A percentile compares a stretch with the other conserved stretches of the same genome.
phyloP scores from a whole-genome alignment of 139 green algal genomes.

The Pedinophyceae sp. region DNA sequence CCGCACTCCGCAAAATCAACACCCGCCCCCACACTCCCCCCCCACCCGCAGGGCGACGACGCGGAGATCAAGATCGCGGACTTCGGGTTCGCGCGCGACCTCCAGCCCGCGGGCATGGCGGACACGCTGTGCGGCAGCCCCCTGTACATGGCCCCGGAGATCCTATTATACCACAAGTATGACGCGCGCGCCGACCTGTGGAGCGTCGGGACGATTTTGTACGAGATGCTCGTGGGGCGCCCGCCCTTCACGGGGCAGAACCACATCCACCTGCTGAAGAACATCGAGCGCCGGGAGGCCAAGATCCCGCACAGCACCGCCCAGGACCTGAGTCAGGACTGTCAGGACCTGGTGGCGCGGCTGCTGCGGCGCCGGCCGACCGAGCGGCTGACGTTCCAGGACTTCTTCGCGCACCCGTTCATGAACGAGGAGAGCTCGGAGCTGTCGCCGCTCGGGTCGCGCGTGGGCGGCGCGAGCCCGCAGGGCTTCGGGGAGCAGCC shows the following conservation, averaged over 20 bases:
- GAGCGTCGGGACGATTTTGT: slow-evolving; percentile 90
- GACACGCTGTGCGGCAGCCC: slow-evolving; percentile 92
- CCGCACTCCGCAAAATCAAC: no score
- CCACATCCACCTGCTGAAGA: slow-evolving; percentile 78
- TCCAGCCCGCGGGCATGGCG: slow-evolving; percentile 76
- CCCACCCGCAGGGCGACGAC: neutral
- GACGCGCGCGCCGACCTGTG: slow-evolving; percentile 77
- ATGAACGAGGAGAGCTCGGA: neutral
- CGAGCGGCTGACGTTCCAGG: neutral
- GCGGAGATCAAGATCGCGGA: slow-evolving; percentile 84
- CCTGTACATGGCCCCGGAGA: slow-evolving; percentile 98
- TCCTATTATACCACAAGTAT: slow-evolving; percentile 40
- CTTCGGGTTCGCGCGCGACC: slow-evolving; percentile 91
- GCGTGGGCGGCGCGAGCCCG: neutral
- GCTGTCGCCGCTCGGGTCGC: no score
- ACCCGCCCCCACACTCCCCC: no score
- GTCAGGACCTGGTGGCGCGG: neutral
- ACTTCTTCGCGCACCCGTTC: neutral
- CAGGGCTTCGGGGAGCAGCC: neutral
- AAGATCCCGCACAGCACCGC: slow-evolving; percentile 31
- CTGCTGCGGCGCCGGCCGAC: neutral
- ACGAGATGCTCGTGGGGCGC: slow-evolving; percentile 68
- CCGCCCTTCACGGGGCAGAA: slow-evolving; percentile 77
- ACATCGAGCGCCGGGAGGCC: slow-evolving; percentile 65
- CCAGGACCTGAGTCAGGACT: neutral